Base-by-base conservation (phyloP, 805 yeast genomes). In the Suhomyces vadensis region DNA sequence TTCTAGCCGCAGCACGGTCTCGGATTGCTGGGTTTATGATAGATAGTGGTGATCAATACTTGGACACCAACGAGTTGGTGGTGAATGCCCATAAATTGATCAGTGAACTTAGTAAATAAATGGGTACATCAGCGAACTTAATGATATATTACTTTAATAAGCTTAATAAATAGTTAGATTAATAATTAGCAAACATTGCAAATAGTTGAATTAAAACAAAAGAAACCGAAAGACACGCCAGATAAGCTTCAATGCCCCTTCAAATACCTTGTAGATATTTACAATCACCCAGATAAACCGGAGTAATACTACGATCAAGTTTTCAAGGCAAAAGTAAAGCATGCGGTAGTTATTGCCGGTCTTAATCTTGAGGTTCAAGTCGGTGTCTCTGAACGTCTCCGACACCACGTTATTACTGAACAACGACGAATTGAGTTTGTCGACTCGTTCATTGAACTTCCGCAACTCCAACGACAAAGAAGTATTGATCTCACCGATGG, bases 401-500 rank as follows among this genome's bases (percentile, higher is more conserved):
- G 53, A 50, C 6, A 48, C 49, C n/a, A 58, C 49, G 6, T 51
- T 44, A 24, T 52, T 58, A 19, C 65, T 61, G 43, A 65, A 63
- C 13, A 71, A 49, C 19, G 71, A 60, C 4, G 61, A 47, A 56
- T 69, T 63, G 42, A 74, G 53, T 48, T 72, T 65, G 44, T 79
- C 78, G 41, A 74, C 53, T 39, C 67, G 64, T 58, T 82, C 86
- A 43, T 67, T 68, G 4, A 81, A 60, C 45, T 74, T 75, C 16
- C 85, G 67, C 22, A 85, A 65, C 51, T 82, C 83, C 47, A 85
- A 63, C 8, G 88, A 75, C 35, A 84, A 60, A 1, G 89, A 81
- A 0, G 92, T 85, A 58, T 82, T 85, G 42, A 85, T 79, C 55
- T 84, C 91, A 48, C 88, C 85, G 46, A 82, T 77, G 8, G 85